These are phyloP conservation scores for Neoscytalidium dimidiatum DNA, from an alignment of 2,329 filamentous ascomycete species.

Conservation along the genomic window DNA sequence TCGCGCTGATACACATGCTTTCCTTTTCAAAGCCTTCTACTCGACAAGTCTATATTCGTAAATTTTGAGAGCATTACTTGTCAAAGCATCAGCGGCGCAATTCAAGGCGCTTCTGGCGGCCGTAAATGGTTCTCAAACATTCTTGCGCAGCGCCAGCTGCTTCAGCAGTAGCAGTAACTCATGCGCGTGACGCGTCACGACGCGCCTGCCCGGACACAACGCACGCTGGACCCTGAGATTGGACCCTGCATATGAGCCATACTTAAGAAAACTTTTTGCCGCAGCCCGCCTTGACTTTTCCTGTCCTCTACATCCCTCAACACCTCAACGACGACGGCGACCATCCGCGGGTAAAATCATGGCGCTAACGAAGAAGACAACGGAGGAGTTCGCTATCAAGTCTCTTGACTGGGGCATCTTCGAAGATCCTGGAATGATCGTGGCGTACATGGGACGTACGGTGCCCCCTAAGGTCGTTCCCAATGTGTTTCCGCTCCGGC, in stretches of 20 bases:
- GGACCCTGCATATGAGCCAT: not conserved
- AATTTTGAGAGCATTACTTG: too few species aligned
- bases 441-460: not conserved
- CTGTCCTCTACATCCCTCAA: not conserved
- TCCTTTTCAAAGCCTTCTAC: too few species aligned
- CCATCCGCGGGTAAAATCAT: not conserved
- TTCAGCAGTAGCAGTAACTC: not conserved
- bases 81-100: too few species aligned
- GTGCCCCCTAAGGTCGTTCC: not conserved
- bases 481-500: not conserved
- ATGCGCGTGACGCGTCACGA: not conserved
- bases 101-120: too few species aligned
- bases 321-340: not conserved
- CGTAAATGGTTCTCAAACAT: too few species aligned
- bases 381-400: not conserved
- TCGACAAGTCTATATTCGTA: too few species aligned
- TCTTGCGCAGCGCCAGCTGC: too few species aligned
- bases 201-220: not conserved
- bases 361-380: not conserved
- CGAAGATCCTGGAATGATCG: not conserved
- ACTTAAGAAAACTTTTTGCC: not conserved
- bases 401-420: not conserved
- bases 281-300: not conserved
- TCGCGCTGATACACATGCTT: too few species aligned
- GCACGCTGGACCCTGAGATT: not conserved